Evolutionary conservation across 257 asterid species (phyloP).

Genomic region (Petrea volubilis): DNA sequence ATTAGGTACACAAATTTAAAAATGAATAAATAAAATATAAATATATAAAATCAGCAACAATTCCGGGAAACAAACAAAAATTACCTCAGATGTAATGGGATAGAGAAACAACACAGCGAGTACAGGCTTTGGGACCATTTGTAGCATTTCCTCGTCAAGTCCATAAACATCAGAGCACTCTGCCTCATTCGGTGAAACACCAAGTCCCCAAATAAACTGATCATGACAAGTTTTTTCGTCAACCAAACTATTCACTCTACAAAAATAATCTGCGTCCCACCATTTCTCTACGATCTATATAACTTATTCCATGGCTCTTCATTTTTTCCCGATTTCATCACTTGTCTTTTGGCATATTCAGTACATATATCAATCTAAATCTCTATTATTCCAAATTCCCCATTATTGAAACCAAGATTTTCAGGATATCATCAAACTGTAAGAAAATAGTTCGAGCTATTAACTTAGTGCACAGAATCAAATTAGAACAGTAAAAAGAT

Average conservation of each 20-base stretch:
- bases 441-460: background rate
- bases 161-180: conserved; percentile 97
- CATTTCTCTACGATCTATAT: too few species aligned
- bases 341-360: background rate
- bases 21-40: too few species aligned
- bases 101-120: conserved; percentile 86
- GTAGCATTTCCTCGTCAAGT: conserved; percentile 87
- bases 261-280: too few species aligned
- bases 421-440: background rate
- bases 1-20: conserved; percentile 1
- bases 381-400: background rate
- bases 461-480: background rate
- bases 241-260: background rate
- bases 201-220: conserved; percentile 96
- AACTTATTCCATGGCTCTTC: conserved; percentile 2
- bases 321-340: background rate
- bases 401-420: background rate
- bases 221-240: conserved; percentile 18
- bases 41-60: conserved; percentile 1
- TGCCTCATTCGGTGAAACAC: conserved; percentile 68
- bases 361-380: conserved; percentile 5
- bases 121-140: conserved; percentile 94
- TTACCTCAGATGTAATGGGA: conserved; percentile 77
- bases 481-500: background rate
- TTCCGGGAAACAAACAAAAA: background rate